Evolutionary conservation across 257 asterid species (phyloP).

Genomic region (Parsonsia alboflavescens): DNA sequence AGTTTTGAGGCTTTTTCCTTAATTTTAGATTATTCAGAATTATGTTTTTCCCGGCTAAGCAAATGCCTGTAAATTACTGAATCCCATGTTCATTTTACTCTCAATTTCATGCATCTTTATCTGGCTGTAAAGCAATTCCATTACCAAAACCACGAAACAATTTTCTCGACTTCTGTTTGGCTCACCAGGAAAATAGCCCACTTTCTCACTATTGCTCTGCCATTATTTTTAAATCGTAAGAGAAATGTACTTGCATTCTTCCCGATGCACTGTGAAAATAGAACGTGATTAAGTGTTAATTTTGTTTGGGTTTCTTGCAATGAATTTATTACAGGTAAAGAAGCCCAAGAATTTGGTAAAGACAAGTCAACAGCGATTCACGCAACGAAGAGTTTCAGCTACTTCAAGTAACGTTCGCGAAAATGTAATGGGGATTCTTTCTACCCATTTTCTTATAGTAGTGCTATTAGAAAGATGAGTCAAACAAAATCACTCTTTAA

Average conservation of each 20-base stretch:
- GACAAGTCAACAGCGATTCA: slow-evolving; percentile 8
- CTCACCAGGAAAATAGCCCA: not conserved
- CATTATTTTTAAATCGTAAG: not conserved
- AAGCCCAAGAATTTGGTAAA: not conserved
- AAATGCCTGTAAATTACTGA: slow-evolving; percentile 20
- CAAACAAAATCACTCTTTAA: slow-evolving; percentile 22
- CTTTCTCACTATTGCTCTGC: not conserved
- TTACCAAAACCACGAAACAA: not conserved
- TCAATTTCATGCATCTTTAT: not conserved
- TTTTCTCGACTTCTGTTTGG: not conserved
- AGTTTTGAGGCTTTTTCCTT: slow-evolving; percentile 7
- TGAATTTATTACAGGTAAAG: slow-evolving; percentile 4
- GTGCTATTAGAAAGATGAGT: slow-evolving; percentile 21
- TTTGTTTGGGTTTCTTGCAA: not conserved
- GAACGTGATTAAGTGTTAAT: not conserved
- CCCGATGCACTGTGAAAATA: not conserved
- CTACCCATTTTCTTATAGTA: not conserved
- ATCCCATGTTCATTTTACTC: slow-evolving; percentile 7
- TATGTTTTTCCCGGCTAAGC: slow-evolving; percentile 5
- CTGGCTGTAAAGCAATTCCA: not conserved
- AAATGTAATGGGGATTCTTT: not conserved
- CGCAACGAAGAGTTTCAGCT: slow-evolving; percentile 7
- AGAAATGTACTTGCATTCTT: not conserved
- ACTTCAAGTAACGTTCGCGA: slow-evolving; percentile 28
- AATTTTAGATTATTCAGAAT: not conserved